Base-by-base conservation (phyloP, 2,329 filamentous ascomycete species). In the Talaromyces sp. region DNA sequence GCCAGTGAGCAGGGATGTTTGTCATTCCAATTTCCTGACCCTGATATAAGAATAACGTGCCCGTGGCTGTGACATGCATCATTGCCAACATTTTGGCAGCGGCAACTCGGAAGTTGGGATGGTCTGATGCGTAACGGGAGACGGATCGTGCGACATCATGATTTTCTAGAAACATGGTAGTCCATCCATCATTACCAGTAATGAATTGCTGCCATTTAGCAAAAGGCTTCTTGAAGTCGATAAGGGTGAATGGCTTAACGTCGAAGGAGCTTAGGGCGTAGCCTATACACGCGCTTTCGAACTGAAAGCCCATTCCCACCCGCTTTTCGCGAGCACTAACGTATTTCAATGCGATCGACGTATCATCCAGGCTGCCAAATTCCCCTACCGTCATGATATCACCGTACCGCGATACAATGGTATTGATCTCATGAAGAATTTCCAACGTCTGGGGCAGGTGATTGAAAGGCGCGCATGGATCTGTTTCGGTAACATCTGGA, bases 21-120 rank as follows among this genome's bases (percentile, higher is more conserved):
- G 79, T 75, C 81, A 87, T 86, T n/a, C 84, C 85, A 39, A 88
- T 77, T 70, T 88, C 86, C 67, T 88, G 84, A 8, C 85, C 86
- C 68, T 88, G 85, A 66, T 87, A 88, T 17, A 88, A 73, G 65
- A 85, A 88, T 0, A 84, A 76, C 0, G 85, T 87, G 17, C 85
- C 85, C 25, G 25, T 28, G 25, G 25, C 37, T 40, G 37, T 40
- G 37, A 40, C 37, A 40, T 40, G 37, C 37, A 40, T 40, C 37
- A 40, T 74, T 21, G 84, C 80, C 15, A 87, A 73, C 70, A 87
- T 78, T 71, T 87, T 87, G 9, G 81, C 81, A 19, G 81, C 80
- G 4, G 73, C 67, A 11, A 71, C 70, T 15, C 82, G 43, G 63
- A 80, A 71, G 63, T 78, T 70, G 3, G 80, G 78, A 11, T 72